phyloP scores from a whole-genome alignment of 1,284 basidiomycete genomes.

The Coniferiporia sulphurascens region DNA sequence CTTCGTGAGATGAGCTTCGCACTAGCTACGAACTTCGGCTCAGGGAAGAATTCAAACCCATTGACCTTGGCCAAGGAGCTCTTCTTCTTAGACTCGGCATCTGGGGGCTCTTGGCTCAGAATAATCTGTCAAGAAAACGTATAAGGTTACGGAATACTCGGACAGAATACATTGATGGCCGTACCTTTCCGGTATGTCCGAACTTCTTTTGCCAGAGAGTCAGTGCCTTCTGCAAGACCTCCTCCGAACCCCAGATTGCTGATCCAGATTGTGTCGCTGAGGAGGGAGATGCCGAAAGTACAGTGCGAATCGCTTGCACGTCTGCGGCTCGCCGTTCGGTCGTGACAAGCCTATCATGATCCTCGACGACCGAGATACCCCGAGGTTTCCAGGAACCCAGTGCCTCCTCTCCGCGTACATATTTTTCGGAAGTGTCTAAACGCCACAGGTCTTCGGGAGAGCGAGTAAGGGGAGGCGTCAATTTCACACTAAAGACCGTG shows the following conservation, averaged over 20 bases:
- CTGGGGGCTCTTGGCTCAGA: slow-evolving; percentile 62
- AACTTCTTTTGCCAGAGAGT: slow-evolving; percentile 80
- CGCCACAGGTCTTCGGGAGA: slow-evolving; percentile 90
- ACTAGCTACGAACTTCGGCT: slow-evolving; percentile 64
- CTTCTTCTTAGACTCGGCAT: slow-evolving; percentile 42
- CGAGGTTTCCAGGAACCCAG: slow-evolving; percentile 83
- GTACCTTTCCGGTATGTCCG: slow-evolving; percentile 70
- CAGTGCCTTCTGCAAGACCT: slow-evolving; percentile 60
- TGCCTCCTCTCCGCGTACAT: slow-evolving; percentile 86
- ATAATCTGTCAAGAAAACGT: slow-evolving; percentile 49
- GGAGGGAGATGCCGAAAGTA: slow-evolving; percentile 56
- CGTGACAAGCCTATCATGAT: slow-evolving; percentile 67
- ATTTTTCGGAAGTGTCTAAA: slow-evolving; percentile 90
- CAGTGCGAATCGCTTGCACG: slow-evolving; percentile 81
- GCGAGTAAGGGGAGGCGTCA: slow-evolving; percentile 83
- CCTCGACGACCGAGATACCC: slow-evolving; percentile 83
- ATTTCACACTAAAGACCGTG: slow-evolving; percentile 74
- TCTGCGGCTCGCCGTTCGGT: slow-evolving; percentile 77
- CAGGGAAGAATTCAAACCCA: slow-evolving; percentile 37
- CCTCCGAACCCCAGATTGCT: slow-evolving; percentile 58
- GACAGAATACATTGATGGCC: slow-evolving; percentile 19
- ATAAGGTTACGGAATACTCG: neutral
- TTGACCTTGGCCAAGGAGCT: slow-evolving; percentile 37
- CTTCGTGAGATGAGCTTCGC: slow-evolving; percentile 68
- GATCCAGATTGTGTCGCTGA: slow-evolving; percentile 47